Evolutionary conservation across 164 flowering plant genomes (phyloP).

Genomic region (Liriodendron chinense): DNA sequence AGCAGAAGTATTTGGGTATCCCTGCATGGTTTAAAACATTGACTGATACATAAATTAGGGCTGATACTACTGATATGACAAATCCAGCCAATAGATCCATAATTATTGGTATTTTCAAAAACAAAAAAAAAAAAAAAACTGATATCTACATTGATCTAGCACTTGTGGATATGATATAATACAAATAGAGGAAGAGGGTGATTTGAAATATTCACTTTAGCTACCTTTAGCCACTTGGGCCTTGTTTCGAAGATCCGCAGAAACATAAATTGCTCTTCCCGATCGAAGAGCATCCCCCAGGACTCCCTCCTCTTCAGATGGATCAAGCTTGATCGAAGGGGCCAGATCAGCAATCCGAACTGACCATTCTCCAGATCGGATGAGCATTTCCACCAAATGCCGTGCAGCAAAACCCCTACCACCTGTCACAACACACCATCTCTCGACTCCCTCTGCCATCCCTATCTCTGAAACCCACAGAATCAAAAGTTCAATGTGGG

Average conservation of each 20-base stretch:
- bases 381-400: slow-evolving; percentile 87
- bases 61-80: not conserved
- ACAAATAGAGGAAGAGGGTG: not conserved
- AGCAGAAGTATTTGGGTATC: not conserved
- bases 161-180: not conserved
- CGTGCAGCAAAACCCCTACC: slow-evolving; percentile 95
- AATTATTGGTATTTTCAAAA: not conserved
- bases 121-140: too few relatives aligned
- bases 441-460: slow-evolving; percentile 33
- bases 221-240: slow-evolving; percentile 70
- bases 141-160: not conserved
- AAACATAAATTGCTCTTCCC: slow-evolving; percentile 68
- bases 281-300: slow-evolving; percentile 67
- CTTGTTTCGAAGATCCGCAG: slow-evolving; percentile 78
- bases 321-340: slow-evolving; percentile 57
- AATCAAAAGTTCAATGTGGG: not conserved
- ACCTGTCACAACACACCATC: slow-evolving; percentile 88
- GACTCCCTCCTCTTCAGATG: slow-evolving; percentile 55
- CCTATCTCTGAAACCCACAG: not conserved
- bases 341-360: slow-evolving; percentile 80
- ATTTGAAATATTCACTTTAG: not conserved
- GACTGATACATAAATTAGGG: not conserved
- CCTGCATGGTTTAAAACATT: not conserved
- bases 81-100: not conserved
- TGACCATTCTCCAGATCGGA: slow-evolving; percentile 42